A percentile compares a stretch with the other conserved stretches of the same genome.
These are phyloP conservation scores for Aspergillus nomiae DNA, from an alignment of 2,329 filamentous ascomycete species.

Conservation along the genomic window DNA sequence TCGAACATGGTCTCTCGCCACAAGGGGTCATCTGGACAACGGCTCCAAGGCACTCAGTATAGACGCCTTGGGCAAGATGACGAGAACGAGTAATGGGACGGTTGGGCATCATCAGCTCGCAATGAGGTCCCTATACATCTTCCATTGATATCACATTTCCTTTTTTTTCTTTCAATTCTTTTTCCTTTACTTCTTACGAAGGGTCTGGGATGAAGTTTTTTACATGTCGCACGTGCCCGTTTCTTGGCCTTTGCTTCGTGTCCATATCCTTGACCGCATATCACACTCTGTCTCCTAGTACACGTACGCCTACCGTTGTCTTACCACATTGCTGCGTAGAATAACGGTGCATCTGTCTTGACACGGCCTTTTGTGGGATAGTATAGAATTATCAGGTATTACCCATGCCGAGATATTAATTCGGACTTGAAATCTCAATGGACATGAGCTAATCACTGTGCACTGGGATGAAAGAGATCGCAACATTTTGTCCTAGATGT, in stretches of 20 bases:
- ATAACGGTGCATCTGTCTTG: not conserved
- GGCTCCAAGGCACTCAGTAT: conserved; percentile 46
- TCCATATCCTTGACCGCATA: not conserved
- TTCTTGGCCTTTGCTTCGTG: not conserved
- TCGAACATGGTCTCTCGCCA: conserved; percentile 64
- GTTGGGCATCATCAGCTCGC: not conserved
- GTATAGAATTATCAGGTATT: not conserved
- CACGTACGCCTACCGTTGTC: not conserved
- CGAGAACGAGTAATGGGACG: conserved; percentile 29
- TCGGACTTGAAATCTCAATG: not conserved
- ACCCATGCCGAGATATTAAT: not conserved
- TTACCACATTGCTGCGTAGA: not conserved
- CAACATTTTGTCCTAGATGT: not conserved
- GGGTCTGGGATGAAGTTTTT: not conserved
- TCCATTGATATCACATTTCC: not conserved
- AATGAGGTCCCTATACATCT: not conserved
- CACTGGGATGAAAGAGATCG: not conserved
- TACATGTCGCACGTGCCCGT: not conserved
- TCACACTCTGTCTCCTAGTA: not conserved
- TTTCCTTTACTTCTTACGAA: not conserved
- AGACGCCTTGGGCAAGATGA: conserved; percentile 51
- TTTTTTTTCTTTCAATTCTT: not conserved
- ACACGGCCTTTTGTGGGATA: not conserved
- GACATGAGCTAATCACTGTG: not conserved
- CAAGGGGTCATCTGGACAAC: conserved; percentile 36